These are phyloP conservation scores for Microthlaspi erraticum DNA, from an alignment of 345 rosid genomes.

Conservation along the genomic window DNA sequence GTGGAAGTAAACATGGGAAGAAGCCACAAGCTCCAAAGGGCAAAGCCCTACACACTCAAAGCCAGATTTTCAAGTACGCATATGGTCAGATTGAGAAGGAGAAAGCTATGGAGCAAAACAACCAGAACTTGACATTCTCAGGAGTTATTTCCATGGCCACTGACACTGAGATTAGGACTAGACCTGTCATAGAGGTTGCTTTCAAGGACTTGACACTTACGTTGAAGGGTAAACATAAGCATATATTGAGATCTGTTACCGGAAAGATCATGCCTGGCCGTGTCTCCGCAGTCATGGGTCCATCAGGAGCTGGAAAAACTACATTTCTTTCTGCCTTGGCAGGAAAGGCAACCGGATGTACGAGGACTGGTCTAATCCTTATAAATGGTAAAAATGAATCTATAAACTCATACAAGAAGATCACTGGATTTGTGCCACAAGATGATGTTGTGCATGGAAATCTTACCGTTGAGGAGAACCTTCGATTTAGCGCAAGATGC, in stretches of 20 bases:
- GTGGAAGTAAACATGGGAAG: constrained; percentile 62
- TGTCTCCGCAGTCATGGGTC: constrained; percentile 99
- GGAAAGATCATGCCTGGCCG: constrained; percentile 91
- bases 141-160: constrained; percentile 89
- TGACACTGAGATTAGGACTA: constrained; percentile 58
- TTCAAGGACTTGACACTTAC: constrained; percentile 86
- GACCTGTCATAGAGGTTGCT: constrained; percentile 79
- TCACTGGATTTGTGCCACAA: constrained; percentile 91
- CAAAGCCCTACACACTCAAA: constrained; percentile 71
- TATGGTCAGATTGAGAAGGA: constrained; percentile 94
- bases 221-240: constrained; percentile 72
- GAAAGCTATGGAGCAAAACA: constrained; percentile 74
- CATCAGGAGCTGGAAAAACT: constrained; percentile 95
- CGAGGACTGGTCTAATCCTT: constrained; percentile 64
- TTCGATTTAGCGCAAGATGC: constrained; percentile 89
- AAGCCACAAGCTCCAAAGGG: constrained; percentile 67
- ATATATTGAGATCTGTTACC: constrained; percentile 73
- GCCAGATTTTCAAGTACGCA: constrained; percentile 90
- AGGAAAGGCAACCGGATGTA: constrained; percentile 82
- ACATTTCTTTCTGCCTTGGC: constrained; percentile 88
- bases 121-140: constrained; percentile 75
- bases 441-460: constrained; percentile 95
- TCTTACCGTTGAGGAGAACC: constrained; percentile 93
- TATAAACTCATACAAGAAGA: constrained; percentile 73
- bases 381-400: constrained; percentile 78